These are phyloP conservation scores for Marasmius tenuissimus DNA, from an alignment of 1,284 basidiomycete species.

Conservation along the genomic window DNA sequence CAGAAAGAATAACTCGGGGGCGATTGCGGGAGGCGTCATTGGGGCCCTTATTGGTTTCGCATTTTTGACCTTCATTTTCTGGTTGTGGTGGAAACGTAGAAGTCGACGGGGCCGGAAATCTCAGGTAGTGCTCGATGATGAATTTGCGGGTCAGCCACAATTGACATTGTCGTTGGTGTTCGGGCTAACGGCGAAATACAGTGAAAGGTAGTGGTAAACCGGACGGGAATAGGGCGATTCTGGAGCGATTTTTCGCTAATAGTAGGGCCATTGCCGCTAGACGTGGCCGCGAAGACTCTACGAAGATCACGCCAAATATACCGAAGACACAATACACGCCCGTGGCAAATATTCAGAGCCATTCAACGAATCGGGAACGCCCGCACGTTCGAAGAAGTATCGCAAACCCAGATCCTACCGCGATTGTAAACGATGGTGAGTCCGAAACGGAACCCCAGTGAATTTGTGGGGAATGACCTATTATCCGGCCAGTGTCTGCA, in stretches of 20 bases:
- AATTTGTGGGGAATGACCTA: too few species aligned
- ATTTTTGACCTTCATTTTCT: slow-evolving; percentile 2
- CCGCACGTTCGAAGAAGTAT: not conserved
- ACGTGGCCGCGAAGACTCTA: too few species aligned
- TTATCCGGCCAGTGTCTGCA: too few species aligned
- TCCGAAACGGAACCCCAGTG: not conserved
- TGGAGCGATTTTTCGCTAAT: too few species aligned
- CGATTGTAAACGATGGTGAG: not conserved
- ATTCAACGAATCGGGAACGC: too few species aligned
- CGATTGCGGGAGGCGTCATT: slow-evolving; percentile 10
- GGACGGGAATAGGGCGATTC: too few species aligned
- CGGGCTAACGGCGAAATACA: not conserved
- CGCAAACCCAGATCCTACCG: not conserved
- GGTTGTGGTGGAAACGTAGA: slow-evolving; percentile 1
- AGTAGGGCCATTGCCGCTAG: too few species aligned
- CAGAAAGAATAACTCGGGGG: slow-evolving; percentile 3
- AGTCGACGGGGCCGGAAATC: not conserved
- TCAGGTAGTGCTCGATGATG: slow-evolving; percentile 3
- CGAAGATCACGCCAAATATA: too few species aligned
- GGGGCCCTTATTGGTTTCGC: slow-evolving; percentile 2
- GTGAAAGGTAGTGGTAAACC: not conserved
- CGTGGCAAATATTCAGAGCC: too few species aligned
- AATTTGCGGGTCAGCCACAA: slow-evolving; percentile 2
- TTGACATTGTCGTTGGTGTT: not conserved
- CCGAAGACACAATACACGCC: too few species aligned